A percentile compares a stretch with the other conserved stretches of the same genome.
Evolutionary conservation across 1,139 yeast species (phyloP).

Genomic region (Schwanniomyces etchellsii): DNA sequence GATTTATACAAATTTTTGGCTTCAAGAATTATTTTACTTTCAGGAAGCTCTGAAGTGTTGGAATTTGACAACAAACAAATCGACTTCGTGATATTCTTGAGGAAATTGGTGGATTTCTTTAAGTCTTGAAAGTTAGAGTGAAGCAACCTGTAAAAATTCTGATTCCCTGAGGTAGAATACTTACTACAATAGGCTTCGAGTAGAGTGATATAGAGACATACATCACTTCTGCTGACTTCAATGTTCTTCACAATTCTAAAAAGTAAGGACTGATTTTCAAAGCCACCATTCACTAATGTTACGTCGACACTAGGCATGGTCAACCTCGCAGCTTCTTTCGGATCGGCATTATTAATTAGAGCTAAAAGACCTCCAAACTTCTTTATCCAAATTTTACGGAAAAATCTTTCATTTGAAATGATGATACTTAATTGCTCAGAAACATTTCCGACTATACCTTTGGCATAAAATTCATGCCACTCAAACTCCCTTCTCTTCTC

Average conservation of each 20-base stretch:
- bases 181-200: slow-evolving; percentile 13
- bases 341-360: slow-evolving; percentile 20
- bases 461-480: slow-evolving; percentile 57
- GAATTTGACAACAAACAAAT: slow-evolving; percentile 28
- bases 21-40: neutral
- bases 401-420: slow-evolving; percentile 52
- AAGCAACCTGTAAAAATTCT: slow-evolving; percentile 35
- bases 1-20: neutral
- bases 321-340: slow-evolving; percentile 13
- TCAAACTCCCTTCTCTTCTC: slow-evolving; percentile 65
- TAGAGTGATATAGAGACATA: slow-evolving; percentile 27
- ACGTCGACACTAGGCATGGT: slow-evolving; percentile 34
- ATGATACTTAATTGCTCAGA: slow-evolving; percentile 57
- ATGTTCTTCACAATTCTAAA: slow-evolving; percentile 19
- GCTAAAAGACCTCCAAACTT: slow-evolving; percentile 49
- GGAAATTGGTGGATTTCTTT: slow-evolving; percentile 29
- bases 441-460: slow-evolving; percentile 43
- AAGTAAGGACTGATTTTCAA: slow-evolving; percentile 9
- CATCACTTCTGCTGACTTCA: slow-evolving; percentile 35
- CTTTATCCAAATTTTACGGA: slow-evolving; percentile 58
- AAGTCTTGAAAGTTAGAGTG: slow-evolving; percentile 44
- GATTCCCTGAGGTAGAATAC: slow-evolving; percentile 10
- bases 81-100: slow-evolving; percentile 33
- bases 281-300: slow-evolving; percentile 25
- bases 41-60: slow-evolving; percentile 15